Evolutionary conservation across 768 basidiomycete species (phyloP), one percentile per base, ranked within the genome.

Genomic region (Ephemerocybe angulata): DNA sequence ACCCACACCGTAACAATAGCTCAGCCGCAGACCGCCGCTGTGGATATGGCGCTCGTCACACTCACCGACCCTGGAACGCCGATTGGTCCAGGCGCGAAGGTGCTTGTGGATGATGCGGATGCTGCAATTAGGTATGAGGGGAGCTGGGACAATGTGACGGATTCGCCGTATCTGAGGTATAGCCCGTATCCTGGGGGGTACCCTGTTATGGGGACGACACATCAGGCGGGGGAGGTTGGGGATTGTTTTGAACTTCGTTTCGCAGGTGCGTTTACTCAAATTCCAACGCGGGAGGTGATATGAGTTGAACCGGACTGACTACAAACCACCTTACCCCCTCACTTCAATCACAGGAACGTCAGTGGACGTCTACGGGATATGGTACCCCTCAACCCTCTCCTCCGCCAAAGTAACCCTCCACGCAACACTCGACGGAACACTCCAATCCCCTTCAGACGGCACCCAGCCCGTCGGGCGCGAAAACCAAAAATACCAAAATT

Each of bases 31-130:
- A 22, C 6, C 30, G 48, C 25, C 15, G 48, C 48, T 12, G 48
- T 50, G 10, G 48, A 50, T 33, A 33, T 50, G 4, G 48, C 48
- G 3, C 6, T 50, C 29, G 30, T 50, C 30, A 33, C 29, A 3
- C 19, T 50, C 12, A 50, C 29, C 29, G 48, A 50, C 24, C 48
- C 30, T 22, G 48, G 35, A 8, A 35, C 48, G 15, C 30, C 31
- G 17, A 49, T 30, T 31, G 33, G 27, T 19, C 31, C 30, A 19
- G 29, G n/a, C 19, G 15, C 19, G 3, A 15, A 22, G 3, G 48
- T 70, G 19, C 57, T 67, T 19, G 62, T 67, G 19, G 67, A 68
- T 47, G 63, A 68, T 37, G 54, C 62, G 31, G 61, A 66, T 21
- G 35, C 66, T 4, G 54, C 53, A 2, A 58, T 68, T 24, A 35